Base-by-base conservation (phyloP, 1,139 yeast genomes). In the Saccharomyces hybrid region DNA sequence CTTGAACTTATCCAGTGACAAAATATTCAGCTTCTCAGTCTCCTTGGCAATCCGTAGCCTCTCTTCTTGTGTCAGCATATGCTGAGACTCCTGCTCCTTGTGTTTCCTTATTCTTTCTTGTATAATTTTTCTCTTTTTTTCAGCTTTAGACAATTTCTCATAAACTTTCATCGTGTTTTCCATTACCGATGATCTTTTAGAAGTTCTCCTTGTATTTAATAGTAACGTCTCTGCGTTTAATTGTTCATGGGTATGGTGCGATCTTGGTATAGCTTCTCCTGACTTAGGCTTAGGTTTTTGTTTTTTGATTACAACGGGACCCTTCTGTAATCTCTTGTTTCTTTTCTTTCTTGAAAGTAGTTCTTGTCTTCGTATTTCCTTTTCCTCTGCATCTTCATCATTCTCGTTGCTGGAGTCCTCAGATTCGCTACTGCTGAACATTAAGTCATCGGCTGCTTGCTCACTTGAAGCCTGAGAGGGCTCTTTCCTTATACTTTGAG, bases 31-130 rank as follows among this genome's bases (percentile, higher is more conserved):
- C 65, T 80, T 78, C 68, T 93, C 99, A 0, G 98, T 95, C 61
- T 85, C 87, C 49, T 83, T 76, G 0, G 99, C 98, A 65, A 90
- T 95, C 11, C 79, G 85, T 52, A 93, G 72, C 55, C 91, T 76
- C 66, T 93, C 96, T 58, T 85, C 96, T 64, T 93, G 96, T 0
- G 99, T 90, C 67, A 87, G 67, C 59, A 79, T 83, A 14, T 75
- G 74, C 53, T 78, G 77, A 56, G 70, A 70, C 68, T 70, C 60
- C 69, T 72, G 54, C 77, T 68, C 60, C 71, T 57, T 64, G 25
- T 61, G 61, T 50, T 64, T 61, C 46, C 60, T 55, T 31, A 67
- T 51, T 48, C 65, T 75, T 41, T 69, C 69, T 50, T 66, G 72
- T 28, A 70, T 68, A 5, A 72, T 65, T 27, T 84, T 85, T 57